Base-by-base conservation (phyloP, 495 filamentous ascomycete genomes). In the Aspergillus indologenus region DNA sequence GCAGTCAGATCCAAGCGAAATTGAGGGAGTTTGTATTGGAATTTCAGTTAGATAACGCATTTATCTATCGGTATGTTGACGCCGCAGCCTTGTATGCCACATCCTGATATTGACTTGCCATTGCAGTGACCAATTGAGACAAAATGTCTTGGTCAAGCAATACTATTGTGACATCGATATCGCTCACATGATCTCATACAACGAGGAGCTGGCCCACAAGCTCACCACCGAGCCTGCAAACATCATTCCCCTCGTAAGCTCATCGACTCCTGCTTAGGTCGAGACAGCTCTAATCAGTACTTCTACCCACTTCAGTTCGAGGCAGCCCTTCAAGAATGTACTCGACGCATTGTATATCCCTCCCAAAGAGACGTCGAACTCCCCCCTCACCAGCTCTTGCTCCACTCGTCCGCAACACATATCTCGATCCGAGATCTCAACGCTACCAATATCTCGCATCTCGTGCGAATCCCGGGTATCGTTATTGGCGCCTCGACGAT, bases 111-210 rank as follows among this genome's bases (percentile, higher is more conserved):
- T 7, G 52, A 61, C 22, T 54, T 51, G 61, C 75, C 51, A 71
- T 1, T 54, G 26, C 64, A 96, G 95, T 78, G 95, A 99, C 67
- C 94, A 96, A 77, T 82, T 99, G 57, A 86, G 92, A 60, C 92
- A 97, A 67, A 98, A 99, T 77, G 92, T 92, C 29, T 82, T 99
- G 0, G 84, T 96, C 14, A 96, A 96, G 70, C 90, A 93, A 66
- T 97, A 92, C 74, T 96, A 87, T 75, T 97, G 94, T 76, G 94
- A 99, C 72, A 87, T 99, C 62, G 93, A 99, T 72, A 90, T 99
- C 63, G 90, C 90, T 40, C 95, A 99, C 71, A 78, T 99, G 43
- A 96, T 96, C 71, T 94, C 89, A 53, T 98, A 92, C 77, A 95
- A 97, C 64, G 95, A 98, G 72, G 92, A 97, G 68, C 82, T 99